Evolutionary conservation across 257 asterid species (phyloP).

Genomic region (Osmanthus fragrans): DNA sequence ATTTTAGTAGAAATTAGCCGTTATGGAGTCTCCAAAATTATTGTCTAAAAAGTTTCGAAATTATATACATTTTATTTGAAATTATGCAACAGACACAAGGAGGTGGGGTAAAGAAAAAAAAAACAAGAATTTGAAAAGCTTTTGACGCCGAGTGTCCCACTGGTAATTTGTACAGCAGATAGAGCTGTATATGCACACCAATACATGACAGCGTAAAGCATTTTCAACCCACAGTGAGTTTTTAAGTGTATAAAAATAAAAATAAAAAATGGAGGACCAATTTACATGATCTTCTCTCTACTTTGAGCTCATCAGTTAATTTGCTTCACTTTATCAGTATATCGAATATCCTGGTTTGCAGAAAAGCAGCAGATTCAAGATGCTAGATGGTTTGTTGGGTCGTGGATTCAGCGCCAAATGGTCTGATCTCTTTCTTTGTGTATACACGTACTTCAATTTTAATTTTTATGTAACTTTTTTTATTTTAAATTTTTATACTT

Average conservation of each 20-base stretch:
- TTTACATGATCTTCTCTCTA: neutral
- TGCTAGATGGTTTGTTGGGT: constrained; percentile 89
- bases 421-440: constrained; percentile 37
- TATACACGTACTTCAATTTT: neutral
- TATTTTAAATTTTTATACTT: neutral
- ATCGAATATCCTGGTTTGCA: neutral
- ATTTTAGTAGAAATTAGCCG: no score
- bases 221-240: neutral
- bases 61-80: no score
- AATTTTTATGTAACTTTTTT: neutral
- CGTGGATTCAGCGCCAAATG: constrained; percentile 89
- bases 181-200: neutral
- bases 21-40: no score
- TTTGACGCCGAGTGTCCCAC: neutral
- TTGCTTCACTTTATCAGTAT: neutral
- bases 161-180: neutral
- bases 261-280: neutral
- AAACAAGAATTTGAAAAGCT: neutral
- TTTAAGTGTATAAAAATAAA: neutral
- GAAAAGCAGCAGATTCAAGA: constrained; percentile 35
- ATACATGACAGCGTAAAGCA: no score
- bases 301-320: neutral
- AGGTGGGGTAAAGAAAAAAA: no score
- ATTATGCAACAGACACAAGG: no score
- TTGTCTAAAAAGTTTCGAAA: no score